Evolutionary conservation across 495 filamentous ascomycete species (phyloP), one percentile per base, ranked within the genome.

Genomic region (Barbatosphaeria neglecta): DNA sequence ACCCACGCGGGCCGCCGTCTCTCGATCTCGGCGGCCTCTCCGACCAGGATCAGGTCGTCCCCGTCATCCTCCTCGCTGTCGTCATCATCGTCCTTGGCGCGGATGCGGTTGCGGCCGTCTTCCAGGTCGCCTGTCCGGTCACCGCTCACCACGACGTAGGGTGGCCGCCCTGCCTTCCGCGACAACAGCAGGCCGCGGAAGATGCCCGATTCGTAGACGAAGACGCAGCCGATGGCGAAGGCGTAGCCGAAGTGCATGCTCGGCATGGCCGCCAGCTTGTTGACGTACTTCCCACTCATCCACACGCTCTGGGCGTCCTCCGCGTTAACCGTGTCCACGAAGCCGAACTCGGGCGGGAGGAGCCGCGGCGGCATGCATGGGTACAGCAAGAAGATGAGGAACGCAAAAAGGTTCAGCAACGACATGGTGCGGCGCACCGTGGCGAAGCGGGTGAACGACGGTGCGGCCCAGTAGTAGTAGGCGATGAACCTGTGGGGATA

Each of bases 291-390:
- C 4, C 77, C 75, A 18, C 61, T 66, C 61, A 78, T 78, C 73
- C 73, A 82, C 9, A 70, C 68, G 22, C 61, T 58, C 39, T 41
- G 39, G 3, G 39, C 39, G 22, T 83, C 82, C 41, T 74, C 70
- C 18, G 63, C 80, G 59, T 86, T 84, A 4, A 89, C 84, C 0
- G 84, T 87, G 53, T 88, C 84, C 3, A 84, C 69, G 49, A 88
- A 90, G 8, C 83, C 78, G 60, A 75, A 87, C 33, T 69, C 68
- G 41, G 76, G 64, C 24, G 71, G 74, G 31, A 90, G 67, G 46
- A 90, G 64, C 11, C 84, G 74, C 18, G 84, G 85, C 1, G 85
- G 85, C 85, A 88, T 88, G 63, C 83, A 87, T 2, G 82, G 84
- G 78, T 83, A 88, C 19, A 81, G 54, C 0, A 82, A 85, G 61